phyloP scores from a whole-genome alignment of 108 stramenopile species.

The Chaetoceros muelleri region DNA sequence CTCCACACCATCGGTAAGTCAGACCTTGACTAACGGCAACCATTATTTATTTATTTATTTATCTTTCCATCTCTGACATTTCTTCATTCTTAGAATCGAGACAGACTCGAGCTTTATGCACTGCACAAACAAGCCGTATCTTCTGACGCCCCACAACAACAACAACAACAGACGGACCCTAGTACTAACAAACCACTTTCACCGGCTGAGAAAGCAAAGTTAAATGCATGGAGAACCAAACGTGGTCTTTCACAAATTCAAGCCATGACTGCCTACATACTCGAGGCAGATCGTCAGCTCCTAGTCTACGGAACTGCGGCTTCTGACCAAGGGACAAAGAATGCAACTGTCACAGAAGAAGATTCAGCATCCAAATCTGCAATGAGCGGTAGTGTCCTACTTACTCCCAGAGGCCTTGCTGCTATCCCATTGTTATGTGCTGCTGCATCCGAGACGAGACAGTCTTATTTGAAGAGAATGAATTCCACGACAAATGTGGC shows the following conservation, averaged over 20 bases:
- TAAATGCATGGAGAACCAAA: conserved; percentile 63
- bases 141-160: conserved; percentile 75
- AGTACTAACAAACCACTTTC: conserved; percentile 13
- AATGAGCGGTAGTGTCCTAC: conserved; percentile 3
- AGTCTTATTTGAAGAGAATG: conserved; percentile 61
- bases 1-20: conserved; percentile 60
- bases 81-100: conserved; percentile 42
- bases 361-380: conserved; percentile 7
- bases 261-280: conserved; percentile 63
- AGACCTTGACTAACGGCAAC: conserved; percentile 1
- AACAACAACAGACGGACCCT: conserved; percentile 18
- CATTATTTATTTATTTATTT: not conserved
- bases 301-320: conserved; percentile 43
- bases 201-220: conserved; percentile 67
- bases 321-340: not conserved
- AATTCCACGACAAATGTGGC: conserved; percentile 27
- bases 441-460: conserved; percentile 68
- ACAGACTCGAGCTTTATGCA: conserved; percentile 82
- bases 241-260: conserved; percentile 41
- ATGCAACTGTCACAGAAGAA: not conserved
- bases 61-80: too few relatives aligned
- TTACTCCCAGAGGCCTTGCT: conserved; percentile 59
- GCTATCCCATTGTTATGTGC: conserved; percentile 74
- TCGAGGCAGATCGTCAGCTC: conserved; percentile 74
- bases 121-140: conserved; percentile 78